These are phyloP conservation scores for Erysiphe pulchra DNA, from an alignment of 2,329 filamentous ascomycete genomes.

Conservation along the genomic window DNA sequence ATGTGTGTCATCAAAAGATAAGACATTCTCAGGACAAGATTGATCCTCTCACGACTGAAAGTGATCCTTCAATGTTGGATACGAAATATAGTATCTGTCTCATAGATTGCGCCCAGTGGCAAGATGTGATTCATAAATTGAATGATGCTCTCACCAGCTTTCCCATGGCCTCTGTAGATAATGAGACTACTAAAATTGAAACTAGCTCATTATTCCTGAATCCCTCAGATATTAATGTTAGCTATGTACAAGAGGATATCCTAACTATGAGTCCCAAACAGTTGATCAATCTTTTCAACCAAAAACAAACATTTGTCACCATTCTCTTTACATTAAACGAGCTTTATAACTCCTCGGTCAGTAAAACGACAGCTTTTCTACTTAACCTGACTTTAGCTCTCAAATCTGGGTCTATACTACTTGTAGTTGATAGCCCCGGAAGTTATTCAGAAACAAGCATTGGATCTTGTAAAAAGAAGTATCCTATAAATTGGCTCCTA, in stretches of 20 bases:
- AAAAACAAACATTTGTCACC: constrained; percentile 35
- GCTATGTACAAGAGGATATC: constrained; percentile 23
- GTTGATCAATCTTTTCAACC: constrained; percentile 12
- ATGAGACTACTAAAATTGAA: constrained; percentile 20
- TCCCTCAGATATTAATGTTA: constrained; percentile 15
- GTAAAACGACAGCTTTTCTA: constrained; percentile 53
- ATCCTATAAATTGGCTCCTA: constrained; percentile 85
- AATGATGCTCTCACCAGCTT: constrained; percentile 26
- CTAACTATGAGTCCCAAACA: constrained; percentile 17
- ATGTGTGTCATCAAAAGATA: constrained; percentile 1
- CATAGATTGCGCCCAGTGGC: constrained; percentile 71
- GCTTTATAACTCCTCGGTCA: constrained; percentile 52
- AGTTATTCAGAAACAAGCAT: constrained; percentile 69
- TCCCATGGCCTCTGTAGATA: constrained; percentile 24
- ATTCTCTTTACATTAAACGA: constrained; percentile 91
- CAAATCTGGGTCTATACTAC: constrained; percentile 35
- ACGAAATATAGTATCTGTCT: constrained; percentile 18
- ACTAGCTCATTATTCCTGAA: constrained; percentile 21
- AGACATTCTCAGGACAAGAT: background rate
- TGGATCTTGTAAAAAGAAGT: constrained; percentile 33
- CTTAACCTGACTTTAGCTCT: constrained; percentile 36
- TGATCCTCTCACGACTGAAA: background rate
- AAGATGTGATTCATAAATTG: constrained; percentile 31
- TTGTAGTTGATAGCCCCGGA: constrained; percentile 81
- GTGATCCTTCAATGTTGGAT: background rate